Conservation (phyloP, 2,329 filamentous ascomycete species). For the Akanthomyces muscarius region DNA sequence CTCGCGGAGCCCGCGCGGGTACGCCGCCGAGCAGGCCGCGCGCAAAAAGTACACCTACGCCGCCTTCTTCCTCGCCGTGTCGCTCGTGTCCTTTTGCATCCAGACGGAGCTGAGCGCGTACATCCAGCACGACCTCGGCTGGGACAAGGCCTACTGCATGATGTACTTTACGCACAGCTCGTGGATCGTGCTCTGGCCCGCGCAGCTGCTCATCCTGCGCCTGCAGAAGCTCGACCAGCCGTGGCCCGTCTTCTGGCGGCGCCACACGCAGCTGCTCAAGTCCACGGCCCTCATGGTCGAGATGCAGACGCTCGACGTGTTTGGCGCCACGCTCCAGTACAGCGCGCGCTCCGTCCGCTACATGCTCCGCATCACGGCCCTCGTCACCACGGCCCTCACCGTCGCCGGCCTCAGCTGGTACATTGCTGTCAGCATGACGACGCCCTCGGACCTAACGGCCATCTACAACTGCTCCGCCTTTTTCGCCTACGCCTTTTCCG, state of each 20-base stretch:
- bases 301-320: conserved; percentile 67
- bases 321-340: conserved; percentile 36
- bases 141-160: conserved; percentile 99
- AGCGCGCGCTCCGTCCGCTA: conserved; percentile 55
- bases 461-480: conserved; percentile 99
- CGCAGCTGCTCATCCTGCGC: conserved; percentile 75
- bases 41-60: conserved; percentile 84
- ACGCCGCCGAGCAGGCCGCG: conserved; percentile 43
- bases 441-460: conserved; percentile 86
- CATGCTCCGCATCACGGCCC: conserved; percentile 72
- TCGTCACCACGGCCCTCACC: conserved; percentile 81
- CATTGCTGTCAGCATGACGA: conserved; percentile 88
- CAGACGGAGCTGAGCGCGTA: conserved; percentile 96
- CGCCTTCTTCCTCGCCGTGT: conserved; percentile 75
- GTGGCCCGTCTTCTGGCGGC: conserved; percentile 81
- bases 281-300: conserved; percentile 76
- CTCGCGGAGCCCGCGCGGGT: conserved; percentile 66
- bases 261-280: conserved; percentile 47
- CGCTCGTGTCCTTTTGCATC: conserved; percentile 81
- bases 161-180: conserved; percentile 95
- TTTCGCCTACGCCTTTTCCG: conserved; percentile 95
- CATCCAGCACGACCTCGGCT: conserved; percentile 86
- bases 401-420: conserved; percentile 94
- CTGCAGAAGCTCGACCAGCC: conserved; percentile 73
- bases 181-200: conserved; percentile 85